Percentiles rank a stretch among this genome's conserved stretches.
phyloP scores from a whole-genome alignment of 108 stramenopile genomes.

The Skeletonema costatum region DNA sequence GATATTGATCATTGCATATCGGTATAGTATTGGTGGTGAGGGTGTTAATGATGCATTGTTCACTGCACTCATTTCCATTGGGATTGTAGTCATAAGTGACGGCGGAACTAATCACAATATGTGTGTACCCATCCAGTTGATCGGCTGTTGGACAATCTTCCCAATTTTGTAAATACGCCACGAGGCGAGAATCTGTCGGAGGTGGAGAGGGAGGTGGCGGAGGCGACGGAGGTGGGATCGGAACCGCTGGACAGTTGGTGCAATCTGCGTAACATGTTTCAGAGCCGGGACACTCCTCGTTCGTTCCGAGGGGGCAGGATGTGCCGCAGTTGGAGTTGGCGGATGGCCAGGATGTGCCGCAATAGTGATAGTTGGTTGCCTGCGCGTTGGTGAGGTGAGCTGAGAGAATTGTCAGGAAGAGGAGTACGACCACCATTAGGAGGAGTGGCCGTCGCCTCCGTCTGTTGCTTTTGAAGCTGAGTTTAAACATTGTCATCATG shows the following conservation, averaged over 20 bases:
- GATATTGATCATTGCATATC: constrained; percentile 34
- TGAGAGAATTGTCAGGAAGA: background rate
- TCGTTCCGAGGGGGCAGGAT: constrained; percentile 5
- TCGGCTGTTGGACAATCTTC: constrained; percentile 48
- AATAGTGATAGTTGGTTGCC: constrained; percentile 12
- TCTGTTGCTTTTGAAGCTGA: too few species aligned
- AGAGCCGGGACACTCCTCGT: background rate
- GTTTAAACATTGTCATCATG: too few species aligned
- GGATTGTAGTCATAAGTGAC: constrained; percentile 46
- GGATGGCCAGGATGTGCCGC: background rate
- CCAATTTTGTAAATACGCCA: constrained; percentile 60
- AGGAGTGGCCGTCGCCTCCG: background rate
- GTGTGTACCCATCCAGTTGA: constrained; percentile 47
- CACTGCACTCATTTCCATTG: constrained; percentile 33
- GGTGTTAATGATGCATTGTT: constrained; percentile 33
- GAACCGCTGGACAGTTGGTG: background rate
- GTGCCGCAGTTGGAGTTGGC: constrained; percentile 14
- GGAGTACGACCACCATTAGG: background rate
- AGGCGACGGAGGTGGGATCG: background rate
- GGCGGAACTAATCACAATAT: constrained; percentile 49
- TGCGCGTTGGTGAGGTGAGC: background rate
- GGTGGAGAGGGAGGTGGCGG: constrained; percentile 9
- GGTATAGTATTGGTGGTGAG: constrained; percentile 13
- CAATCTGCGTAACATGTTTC: background rate
- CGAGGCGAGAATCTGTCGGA: constrained; percentile 31